Evolutionary conservation across 2,329 filamentous ascomycete species (phyloP).

Genomic region (Zymoseptoria tritici): DNA sequence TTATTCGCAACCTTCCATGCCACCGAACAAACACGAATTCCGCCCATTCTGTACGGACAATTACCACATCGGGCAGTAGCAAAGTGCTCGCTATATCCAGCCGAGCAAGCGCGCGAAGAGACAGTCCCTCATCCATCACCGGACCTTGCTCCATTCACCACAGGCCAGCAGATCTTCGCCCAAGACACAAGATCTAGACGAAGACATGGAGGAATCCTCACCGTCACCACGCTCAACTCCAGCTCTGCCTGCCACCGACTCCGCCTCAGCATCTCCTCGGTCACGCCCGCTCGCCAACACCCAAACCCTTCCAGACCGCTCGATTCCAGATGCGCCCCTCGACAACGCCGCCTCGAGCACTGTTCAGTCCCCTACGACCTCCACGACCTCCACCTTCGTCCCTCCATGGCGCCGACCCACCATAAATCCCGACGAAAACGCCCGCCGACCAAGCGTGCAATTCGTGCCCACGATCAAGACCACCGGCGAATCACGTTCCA

Average conservation of each 20-base stretch:
- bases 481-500: constrained; percentile 23
- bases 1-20: not conserved
- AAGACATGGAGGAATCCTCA: constrained; percentile 3
- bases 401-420: constrained; percentile 29
- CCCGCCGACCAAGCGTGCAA: constrained; percentile 30
- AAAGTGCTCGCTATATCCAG: not conserved
- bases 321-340: constrained; percentile 18
- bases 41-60: not conserved
- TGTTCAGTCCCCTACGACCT: constrained; percentile 3
- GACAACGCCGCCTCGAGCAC: constrained; percentile 11
- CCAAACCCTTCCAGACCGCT: constrained; percentile 20
- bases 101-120: not conserved
- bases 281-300: constrained; percentile 2
- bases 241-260: constrained; percentile 1
- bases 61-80: not conserved
- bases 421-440: constrained; percentile 17
- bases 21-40: not conserved
- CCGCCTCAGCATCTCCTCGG: constrained; percentile 11
- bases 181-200: not conserved
- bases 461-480: constrained; percentile 27
- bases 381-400: constrained; percentile 17
- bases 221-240: constrained; percentile 16
- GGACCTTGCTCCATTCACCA: not conserved
- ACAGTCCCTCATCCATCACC: not conserved
- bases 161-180: not conserved